Evolutionary conservation across 1,284 basidiomycete species (phyloP), one percentile per base, ranked within the genome.

Genomic region (Malassezia vespertilionis): DNA sequence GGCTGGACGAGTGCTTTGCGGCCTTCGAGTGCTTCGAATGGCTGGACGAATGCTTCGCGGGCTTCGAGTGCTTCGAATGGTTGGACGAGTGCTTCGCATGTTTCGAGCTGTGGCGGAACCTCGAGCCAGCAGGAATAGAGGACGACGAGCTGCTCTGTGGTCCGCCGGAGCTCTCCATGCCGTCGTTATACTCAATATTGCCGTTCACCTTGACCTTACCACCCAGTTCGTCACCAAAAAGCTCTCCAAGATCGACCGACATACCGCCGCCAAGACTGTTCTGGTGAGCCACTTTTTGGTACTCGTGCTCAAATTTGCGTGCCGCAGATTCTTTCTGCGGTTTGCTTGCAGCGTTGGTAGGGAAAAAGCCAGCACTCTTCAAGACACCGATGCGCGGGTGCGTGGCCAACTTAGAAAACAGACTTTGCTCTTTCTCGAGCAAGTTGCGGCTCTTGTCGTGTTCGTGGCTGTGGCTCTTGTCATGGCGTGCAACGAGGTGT

Each of bases 321-420:
- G 39, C 17, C 20, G 27, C 6, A 17, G 36, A 21, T 18, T 24
- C 2, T 18, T 20, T 18, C 12, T 17, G 18, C n/a, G 12, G 9
- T 15, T 30, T 26, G 14, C 17, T 30, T 10, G 14, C 18, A 20
- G 32, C 15, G 21, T 39, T 20, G 20, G 26, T 23, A 10, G 35
- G 7, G n/a, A n/a, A n/a, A n/a, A n/a, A n/a, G n/a, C n/a, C n/a
- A n/a, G n/a, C n/a, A n/a, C n/a, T n/a, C n/a, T n/a, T n/a, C 11
- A 35, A 3, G 27, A 37, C n/a, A 11, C 43, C 43, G 21, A 32
- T 38, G 26, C 43, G 15, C 4, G n/a, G n/a, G n/a, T n/a, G n/a
- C n/a, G n/a, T n/a, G n/a, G n/a, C n/a, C n/a, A n/a, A n/a, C n/a
- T n/a, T n/a, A n/a, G n/a, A n/a, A n/a, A n/a, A n/a, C n/a, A n/a